phyloP scores from a whole-genome alignment of 169 alveolate species.

The Toxoplasma gondii region DNA sequence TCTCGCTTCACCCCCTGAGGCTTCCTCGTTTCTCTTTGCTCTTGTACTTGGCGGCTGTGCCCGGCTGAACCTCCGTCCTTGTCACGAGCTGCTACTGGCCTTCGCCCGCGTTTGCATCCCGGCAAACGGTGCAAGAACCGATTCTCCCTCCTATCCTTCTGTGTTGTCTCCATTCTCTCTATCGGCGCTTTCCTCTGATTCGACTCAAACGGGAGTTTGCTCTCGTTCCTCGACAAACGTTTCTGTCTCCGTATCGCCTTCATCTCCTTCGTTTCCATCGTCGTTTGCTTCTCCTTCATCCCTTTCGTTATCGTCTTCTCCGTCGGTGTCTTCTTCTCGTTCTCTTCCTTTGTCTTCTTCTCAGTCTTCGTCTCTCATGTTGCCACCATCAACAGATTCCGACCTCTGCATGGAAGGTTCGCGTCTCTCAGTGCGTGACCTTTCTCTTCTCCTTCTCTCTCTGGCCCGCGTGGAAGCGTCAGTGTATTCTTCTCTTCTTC shows the following conservation, averaged over 20 bases:
- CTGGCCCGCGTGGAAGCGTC: not conserved
- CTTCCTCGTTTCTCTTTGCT: not conserved
- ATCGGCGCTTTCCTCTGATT: not conserved
- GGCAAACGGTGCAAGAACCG: not conserved
- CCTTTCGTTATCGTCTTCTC: not conserved
- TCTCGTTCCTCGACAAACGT: no score
- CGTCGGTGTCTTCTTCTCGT: not conserved
- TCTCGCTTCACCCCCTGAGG: no score
- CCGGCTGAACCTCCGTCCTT: slow-evolving; percentile 1
- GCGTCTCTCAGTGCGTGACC: not conserved
- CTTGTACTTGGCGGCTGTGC: not conserved
- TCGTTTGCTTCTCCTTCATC: not conserved
- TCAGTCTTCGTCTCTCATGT: not conserved
- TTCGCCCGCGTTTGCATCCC: not conserved
- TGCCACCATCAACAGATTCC: not conserved
- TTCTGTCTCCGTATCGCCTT: not conserved
- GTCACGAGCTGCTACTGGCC: not conserved
- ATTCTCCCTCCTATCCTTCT: not conserved
- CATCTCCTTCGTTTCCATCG: not conserved
- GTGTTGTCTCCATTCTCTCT: not conserved
- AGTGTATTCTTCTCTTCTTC: not conserved
- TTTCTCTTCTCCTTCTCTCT: not conserved
- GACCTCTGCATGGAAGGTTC: not conserved
- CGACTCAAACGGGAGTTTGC: no score
- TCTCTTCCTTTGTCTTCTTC: not conserved